These are phyloP conservation scores for Silene uniflora DNA, from an alignment of 148 eudicot genomes.

Conservation along the genomic window DNA sequence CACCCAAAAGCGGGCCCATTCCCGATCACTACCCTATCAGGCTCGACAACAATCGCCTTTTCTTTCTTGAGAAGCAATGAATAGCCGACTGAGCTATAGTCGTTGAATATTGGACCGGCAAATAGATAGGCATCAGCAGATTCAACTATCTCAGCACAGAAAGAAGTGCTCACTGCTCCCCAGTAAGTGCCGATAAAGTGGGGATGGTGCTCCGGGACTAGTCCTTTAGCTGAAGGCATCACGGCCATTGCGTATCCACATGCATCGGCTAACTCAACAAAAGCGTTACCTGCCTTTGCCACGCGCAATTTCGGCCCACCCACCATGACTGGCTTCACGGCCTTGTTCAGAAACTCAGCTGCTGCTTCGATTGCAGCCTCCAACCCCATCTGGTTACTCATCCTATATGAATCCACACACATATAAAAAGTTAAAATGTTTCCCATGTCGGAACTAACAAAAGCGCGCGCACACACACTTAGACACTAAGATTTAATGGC, in stretches of 20 bases:
- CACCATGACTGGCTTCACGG: conserved; percentile 67
- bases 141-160: conserved; percentile 64
- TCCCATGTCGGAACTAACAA: no score
- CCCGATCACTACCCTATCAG: conserved; percentile 53
- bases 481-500: no score
- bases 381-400: conserved; percentile 49
- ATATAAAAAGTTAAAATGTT: background rate
- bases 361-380: conserved; percentile 64
- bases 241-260: conserved; percentile 48
- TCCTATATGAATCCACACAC: conserved; percentile 20
- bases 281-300: conserved; percentile 44
- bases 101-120: conserved; percentile 66
- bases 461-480: no score
- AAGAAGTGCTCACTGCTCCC: conserved; percentile 64
- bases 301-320: conserved; percentile 57
- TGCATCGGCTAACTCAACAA: conserved; percentile 49
- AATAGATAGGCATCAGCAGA: conserved; percentile 67
- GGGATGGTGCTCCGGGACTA: conserved; percentile 58
- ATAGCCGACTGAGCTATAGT: conserved; percentile 73
- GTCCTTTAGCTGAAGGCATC: conserved; percentile 67
- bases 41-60: conserved; percentile 57
- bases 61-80: conserved; percentile 59
- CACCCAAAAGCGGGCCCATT: conserved; percentile 68
- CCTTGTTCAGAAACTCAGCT: conserved; percentile 56
- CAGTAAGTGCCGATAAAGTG: conserved; percentile 62